These are phyloP conservation scores for Benincasa hispida DNA, from an alignment of 306 rosid species.

Conservation along the genomic window DNA sequence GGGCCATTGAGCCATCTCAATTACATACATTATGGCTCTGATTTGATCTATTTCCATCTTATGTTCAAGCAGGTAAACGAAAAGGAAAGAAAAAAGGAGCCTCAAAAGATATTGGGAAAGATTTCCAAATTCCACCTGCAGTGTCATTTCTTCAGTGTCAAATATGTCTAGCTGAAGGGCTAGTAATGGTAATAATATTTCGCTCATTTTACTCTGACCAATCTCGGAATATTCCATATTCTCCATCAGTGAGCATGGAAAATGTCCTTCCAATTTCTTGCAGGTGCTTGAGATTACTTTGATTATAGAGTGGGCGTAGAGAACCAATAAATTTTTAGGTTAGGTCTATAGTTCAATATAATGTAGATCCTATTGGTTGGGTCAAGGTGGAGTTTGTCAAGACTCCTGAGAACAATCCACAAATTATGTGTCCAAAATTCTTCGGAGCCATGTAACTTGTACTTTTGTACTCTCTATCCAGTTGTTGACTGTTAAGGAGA, in stretches of 20 bases:
- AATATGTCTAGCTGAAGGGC: conserved; percentile 82
- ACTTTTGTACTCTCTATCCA: not conserved
- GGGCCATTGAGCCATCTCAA: not conserved
- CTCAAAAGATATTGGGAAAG: conserved; percentile 45
- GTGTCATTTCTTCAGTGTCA: conserved; percentile 87
- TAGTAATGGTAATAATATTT: conserved; percentile 55
- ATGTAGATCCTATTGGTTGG: not conserved
- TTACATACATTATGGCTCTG: conserved; percentile 1
- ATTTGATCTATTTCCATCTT: conserved; percentile 1
- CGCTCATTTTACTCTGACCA: conserved; percentile 5
- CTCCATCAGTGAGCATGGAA: not conserved
- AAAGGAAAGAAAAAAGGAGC: conserved; percentile 74
- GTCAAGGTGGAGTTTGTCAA: not conserved
- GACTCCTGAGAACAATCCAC: not conserved
- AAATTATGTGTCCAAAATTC: not conserved
- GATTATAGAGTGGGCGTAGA: not conserved
- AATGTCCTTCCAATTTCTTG: not conserved
- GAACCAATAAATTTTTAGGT: not conserved
- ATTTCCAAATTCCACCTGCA: conserved; percentile 54
- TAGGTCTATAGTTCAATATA: not conserved
- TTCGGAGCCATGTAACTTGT: not conserved
- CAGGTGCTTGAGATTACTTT: not conserved
- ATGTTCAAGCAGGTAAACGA: conserved; percentile 52
- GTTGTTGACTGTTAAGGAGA: not conserved
- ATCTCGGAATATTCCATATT: conserved; percentile 7